Evolutionary conservation across 169 alveolate genomes (phyloP), one percentile per base, ranked within the genome.

Genomic region (Perkinsus marinus): DNA sequence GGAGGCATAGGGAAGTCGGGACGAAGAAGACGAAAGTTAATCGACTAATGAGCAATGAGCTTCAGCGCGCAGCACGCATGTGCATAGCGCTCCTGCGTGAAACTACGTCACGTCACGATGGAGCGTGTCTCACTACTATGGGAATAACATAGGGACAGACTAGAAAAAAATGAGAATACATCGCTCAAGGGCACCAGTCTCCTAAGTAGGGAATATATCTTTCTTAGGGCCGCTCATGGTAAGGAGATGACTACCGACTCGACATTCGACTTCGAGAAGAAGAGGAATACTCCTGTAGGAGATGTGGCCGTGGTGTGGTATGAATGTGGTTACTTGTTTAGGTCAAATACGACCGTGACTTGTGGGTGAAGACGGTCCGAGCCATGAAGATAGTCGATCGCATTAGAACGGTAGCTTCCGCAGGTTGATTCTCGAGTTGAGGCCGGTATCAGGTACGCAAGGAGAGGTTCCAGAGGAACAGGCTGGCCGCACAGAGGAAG

Each of bases 171-270:
- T 3, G 46, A 10, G 46, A 41, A 41, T 41, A 41, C 46, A 41
- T 6, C 10, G 46, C 46, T 41, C 46, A 41, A n/a, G n/a, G n/a
- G n/a, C n/a, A n/a, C n/a, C n/a, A n/a, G n/a, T n/a, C n/a, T n/a
- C n/a, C 30, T 7, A 30, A 39, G 89, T 34, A 39, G 47, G 39
- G 47, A n/a, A n/a, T n/a, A 17, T n/a, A n/a, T 41, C 43, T 26
- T 41, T 34, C 6, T 68, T n/a, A 34, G 47, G 46, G 30, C 34
- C 3, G 41, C 39, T 47, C 39, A 22, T 39, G 98, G 99, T 39
- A 98, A 99, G 95, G 99, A 99, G 96, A 95, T 98, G 98, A 95
- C 95, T 46, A 95, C 96, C 13, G 99, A 99, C 94, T 94, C 97
- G 39, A 97, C 98, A 36, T 97, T 98, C 91, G 99, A 98, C 68